Conservation (phyloP, 2,329 filamentous ascomycete genomes). For the Sarocladium kiliense region DNA sequence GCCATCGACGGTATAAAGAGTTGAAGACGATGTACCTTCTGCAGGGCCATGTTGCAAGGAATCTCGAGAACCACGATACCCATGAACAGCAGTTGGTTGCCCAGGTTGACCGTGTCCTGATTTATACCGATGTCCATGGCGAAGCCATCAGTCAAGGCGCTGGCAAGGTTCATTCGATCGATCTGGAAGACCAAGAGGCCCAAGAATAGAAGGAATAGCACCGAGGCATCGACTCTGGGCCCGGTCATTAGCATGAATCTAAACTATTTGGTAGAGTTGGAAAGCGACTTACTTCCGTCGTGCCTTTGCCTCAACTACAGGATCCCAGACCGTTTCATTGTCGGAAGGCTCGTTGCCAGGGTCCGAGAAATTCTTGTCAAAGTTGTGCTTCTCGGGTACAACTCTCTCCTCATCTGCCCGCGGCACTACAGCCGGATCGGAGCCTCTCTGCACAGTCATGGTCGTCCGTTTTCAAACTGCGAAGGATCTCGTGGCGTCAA, state of each 20-base stretch:
- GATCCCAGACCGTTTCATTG: background rate
- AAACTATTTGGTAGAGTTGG: no score
- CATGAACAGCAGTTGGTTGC: slow-evolving; percentile 48
- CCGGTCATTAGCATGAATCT: no score
- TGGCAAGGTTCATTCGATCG: slow-evolving; percentile 48
- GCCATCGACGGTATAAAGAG: background rate
- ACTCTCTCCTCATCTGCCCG: background rate
- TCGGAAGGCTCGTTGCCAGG: background rate
- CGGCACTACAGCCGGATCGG: background rate
- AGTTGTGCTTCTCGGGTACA: background rate
- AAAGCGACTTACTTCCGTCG: background rate
- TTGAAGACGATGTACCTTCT: slow-evolving; percentile 16
- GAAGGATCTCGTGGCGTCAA: no score
- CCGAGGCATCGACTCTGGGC: slow-evolving; percentile 37
- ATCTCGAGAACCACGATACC: slow-evolving; percentile 46
- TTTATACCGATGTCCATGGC: slow-evolving; percentile 34
- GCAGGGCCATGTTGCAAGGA: slow-evolving; percentile 42
- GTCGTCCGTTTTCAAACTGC: no score
- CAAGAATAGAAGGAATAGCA: slow-evolving; percentile 43
- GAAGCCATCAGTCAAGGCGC: slow-evolving; percentile 43
- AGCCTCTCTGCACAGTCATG: no score
- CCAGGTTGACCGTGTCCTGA: slow-evolving; percentile 44
- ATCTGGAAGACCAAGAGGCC: slow-evolving; percentile 47
- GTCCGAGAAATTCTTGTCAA: background rate
- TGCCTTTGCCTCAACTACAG: background rate